Evolutionary conservation across 345 rosid genomes (phyloP), one percentile per base, ranked within the genome.

Genomic region (Microthlaspi erraticum): DNA sequence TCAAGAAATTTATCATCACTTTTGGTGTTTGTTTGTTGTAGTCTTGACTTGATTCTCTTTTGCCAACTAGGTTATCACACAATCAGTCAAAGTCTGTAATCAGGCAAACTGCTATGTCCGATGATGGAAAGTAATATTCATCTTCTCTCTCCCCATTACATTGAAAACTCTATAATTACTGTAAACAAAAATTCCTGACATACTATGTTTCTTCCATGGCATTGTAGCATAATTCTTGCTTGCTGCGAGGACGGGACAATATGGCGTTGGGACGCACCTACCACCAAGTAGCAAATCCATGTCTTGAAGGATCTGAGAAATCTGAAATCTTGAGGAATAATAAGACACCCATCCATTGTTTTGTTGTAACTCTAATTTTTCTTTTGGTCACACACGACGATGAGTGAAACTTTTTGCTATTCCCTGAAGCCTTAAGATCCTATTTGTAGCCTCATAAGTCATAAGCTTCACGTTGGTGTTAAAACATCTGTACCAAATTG

Each of bases 51-150:
- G 67, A 64, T 65, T 45, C 57, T 38, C 37, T 70, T 51, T 48
- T 70, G 67, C 72, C 20, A 20, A 31, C 19, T 75, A 91, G 99
- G 88, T 62, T 91, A 43, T 84, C 89, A 67, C 96, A 88, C 75
- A 52, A 74, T 31, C 96, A 89, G 45, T 91, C 97, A 19, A 94
- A 85, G 70, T 85, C 82, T 33, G 86, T 93, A 13, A 89, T 91
- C 53, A 86, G 99, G 76, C 99, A 94, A 78, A 94, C 97, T 6
- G 99, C 97, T 61, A 80, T 85, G 97, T 94, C 99, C 18, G 83
- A 83, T 55, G 95, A 89, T 68, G 99, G 99, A 72, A 89, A 91
- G 95, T 91, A 71, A 71, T 86, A 61, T 53, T 37, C 31, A 34
- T 16, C 48, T 61, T 54, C 45, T 32, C 33, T 37, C 32, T 62